Percentiles rank a stretch among this genome's conserved stretches.
These are phyloP conservation scores for Quercus suber DNA, from an alignment of 306 rosid species.

Conservation along the genomic window DNA sequence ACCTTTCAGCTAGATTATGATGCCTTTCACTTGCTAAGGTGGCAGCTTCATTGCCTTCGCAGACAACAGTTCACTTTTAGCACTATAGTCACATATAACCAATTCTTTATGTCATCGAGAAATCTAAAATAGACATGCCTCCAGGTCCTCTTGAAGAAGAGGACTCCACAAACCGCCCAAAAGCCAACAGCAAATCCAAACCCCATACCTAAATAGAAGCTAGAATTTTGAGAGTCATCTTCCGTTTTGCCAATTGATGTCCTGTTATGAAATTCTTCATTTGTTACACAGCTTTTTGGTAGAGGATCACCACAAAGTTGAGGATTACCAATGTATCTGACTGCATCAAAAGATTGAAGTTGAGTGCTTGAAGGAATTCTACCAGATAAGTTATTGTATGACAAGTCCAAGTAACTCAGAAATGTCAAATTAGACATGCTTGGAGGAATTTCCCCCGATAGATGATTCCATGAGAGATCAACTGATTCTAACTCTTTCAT, in stretches of 20 bases:
- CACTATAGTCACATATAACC: too few relatives aligned
- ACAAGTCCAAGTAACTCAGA: background rate
- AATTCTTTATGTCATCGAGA: accelerated
- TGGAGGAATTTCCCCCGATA: background rate
- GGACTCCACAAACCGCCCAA: background rate
- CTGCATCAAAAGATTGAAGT: background rate
- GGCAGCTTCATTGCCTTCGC: too few relatives aligned
- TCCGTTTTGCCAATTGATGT: too few relatives aligned
- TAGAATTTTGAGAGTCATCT: accelerated
- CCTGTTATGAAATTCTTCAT: accelerated
- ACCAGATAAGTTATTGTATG: background rate
- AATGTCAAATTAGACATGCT: background rate
- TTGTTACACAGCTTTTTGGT: accelerated
- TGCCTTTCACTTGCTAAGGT: too few relatives aligned
- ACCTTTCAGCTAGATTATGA: too few relatives aligned
- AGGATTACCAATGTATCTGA: background rate
- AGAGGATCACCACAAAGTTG: background rate
- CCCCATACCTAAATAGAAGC: conserved; percentile 10
- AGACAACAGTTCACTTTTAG: too few relatives aligned
- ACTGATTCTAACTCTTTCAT: background rate
- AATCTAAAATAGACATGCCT: background rate
- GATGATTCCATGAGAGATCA: background rate
- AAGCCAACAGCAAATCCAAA: background rate
- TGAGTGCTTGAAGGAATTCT: conserved; percentile 1
- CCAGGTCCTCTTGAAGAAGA: background rate